Conservation (phyloP, 129 eudicot genomes). For the Cynara cardunculus region DNA sequence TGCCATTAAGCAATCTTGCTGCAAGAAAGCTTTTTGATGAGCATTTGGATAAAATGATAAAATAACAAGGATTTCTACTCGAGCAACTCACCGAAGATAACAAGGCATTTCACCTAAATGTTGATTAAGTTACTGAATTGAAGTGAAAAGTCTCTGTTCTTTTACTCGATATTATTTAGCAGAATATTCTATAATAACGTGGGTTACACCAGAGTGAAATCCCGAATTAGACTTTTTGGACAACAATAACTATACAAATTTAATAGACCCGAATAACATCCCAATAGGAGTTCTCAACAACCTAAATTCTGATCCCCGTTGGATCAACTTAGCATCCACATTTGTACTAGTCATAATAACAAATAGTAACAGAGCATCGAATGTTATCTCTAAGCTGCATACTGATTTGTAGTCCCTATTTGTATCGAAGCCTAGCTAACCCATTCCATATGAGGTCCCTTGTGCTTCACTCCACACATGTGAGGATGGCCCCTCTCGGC, state of each 20-base stretch:
- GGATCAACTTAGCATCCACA: background rate
- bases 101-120: background rate
- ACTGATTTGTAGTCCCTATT: background rate
- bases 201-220: background rate
- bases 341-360: conserved; percentile 1
- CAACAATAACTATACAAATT: background rate
- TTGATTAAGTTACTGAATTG: background rate
- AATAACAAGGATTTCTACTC: background rate
- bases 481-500: background rate
- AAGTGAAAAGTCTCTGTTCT: background rate
- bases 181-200: background rate
- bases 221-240: background rate
- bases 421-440: background rate
- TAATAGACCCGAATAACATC: background rate
- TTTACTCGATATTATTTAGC: background rate
- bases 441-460: background rate
- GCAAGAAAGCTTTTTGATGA: background rate
- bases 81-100: background rate
- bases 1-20: background rate
- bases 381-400: background rate
- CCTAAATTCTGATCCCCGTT: background rate
- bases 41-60: background rate
- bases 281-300: background rate
- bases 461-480: background rate
- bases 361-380: background rate